Conservation (phyloP, 2,329 filamentous ascomycete species). For the Calycina herbarum region DNA sequence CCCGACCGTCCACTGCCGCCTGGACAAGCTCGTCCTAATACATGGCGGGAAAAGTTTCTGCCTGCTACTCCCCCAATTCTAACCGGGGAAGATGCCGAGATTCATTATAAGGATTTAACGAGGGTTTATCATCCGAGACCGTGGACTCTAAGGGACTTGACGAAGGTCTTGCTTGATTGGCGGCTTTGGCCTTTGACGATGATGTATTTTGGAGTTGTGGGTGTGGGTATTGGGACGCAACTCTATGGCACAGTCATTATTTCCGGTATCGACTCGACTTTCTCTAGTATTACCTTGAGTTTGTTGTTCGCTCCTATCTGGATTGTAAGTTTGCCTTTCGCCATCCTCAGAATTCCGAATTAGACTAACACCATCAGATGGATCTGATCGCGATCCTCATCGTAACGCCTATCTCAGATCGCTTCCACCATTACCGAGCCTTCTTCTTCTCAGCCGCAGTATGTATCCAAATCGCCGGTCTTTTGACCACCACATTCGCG, state of each 20-base stretch:
- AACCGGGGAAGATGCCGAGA: constrained; percentile 70
- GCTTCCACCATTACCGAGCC: constrained; percentile 77
- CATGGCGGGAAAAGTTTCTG: constrained; percentile 61
- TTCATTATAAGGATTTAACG: constrained; percentile 81
- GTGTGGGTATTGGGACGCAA: constrained; percentile 87
- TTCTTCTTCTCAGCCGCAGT: constrained; percentile 78
- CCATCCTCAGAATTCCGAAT: too few species aligned
- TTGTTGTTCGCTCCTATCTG: constrained; percentile 88
- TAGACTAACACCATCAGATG: constrained; percentile 54
- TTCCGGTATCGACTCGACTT: constrained; percentile 68
- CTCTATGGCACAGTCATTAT: constrained; percentile 88
- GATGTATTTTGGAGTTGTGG: constrained; percentile 96
- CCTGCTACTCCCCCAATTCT: constrained; percentile 71
- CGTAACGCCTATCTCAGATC: constrained; percentile 81
- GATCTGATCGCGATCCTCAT: constrained; percentile 85
- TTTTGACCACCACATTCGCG: constrained; percentile 77
- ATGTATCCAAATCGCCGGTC: constrained; percentile 76
- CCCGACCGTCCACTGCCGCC: constrained; percentile 79
- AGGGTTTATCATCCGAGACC: constrained; percentile 74
- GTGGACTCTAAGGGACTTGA: constrained; percentile 73
- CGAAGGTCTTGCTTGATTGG: constrained; percentile 76
- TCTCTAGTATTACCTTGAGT: constrained; percentile 74
- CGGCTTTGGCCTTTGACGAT: constrained; percentile 80
- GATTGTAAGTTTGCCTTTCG: constrained; percentile 60
- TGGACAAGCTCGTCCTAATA: constrained; percentile 51